Evolutionary conservation across 495 filamentous ascomycete genomes (phyloP), one percentile per base, ranked within the genome.

Genomic region (Podospora appendiculata): DNA sequence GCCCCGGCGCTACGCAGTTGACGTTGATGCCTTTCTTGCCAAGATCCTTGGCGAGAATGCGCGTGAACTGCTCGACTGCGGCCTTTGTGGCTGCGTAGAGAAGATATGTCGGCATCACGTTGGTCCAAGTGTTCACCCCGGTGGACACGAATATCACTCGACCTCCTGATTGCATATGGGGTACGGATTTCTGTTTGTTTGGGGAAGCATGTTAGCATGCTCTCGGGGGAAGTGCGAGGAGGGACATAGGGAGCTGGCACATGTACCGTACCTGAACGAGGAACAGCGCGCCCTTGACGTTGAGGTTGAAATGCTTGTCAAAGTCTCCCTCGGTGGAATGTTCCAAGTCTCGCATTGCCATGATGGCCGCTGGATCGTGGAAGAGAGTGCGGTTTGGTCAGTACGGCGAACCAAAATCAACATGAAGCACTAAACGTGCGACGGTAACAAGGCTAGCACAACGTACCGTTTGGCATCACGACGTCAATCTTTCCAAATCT

Each of bases 241-340:
- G 25, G 14, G 3, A 40, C 34, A 8, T 32, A 4, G 36, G 41
- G 17, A 13, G 9, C 35, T 2, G 33, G 9, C 7, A 50, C 10
- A 59, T 25, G 25, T 5, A 2, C 25, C 62, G 48, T 54, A 78
- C 79, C 72, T 85, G 78, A 3, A 73, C 70, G 13, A 88, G 66
- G 54, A 88, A 88, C 45, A 80, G 79, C 0, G 84, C 79, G 2
- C 84, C 85, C 58, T 86, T 87, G 50, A 87, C 83, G 63, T 87
- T 87, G 35, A 85, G 40, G 14, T 58, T 57, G 52, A 80, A 79
- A 4, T 66, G 69, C 9, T 49, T 56, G 53, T 86, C 85, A 52
- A 80, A 90, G 49, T 78, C 74, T 14, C 61, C 72, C 53, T 85
- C 82, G 4, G 72, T 86, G 10, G 76, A 78, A 32, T 65, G 56